These are phyloP conservation scores for Cladophialophora carrionii DNA, from an alignment of 2,329 filamentous ascomycete genomes.

Conservation along the genomic window DNA sequence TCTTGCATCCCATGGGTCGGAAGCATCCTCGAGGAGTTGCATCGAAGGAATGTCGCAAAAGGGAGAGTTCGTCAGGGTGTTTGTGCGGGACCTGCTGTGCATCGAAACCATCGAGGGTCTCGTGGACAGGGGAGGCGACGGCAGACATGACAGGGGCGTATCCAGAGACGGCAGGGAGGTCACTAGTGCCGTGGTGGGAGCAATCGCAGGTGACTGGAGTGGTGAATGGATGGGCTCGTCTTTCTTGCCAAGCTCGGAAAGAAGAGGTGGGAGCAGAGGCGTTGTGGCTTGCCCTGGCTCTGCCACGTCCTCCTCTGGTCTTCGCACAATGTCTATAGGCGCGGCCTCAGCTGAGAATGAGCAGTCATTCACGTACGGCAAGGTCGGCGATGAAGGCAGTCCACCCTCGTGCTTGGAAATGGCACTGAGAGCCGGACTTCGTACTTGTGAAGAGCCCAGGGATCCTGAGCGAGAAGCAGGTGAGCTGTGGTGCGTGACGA, in stretches of 20 bases:
- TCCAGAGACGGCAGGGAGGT: conserved; percentile 53
- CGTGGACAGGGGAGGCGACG: conserved; percentile 75
- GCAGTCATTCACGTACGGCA: conserved; percentile 64
- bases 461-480: conserved; percentile 49
- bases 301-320: conserved; percentile 54
- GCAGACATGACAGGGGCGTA: conserved; percentile 53
- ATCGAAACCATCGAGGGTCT: conserved; percentile 80
- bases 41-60: conserved; percentile 65
- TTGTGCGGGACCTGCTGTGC: conserved; percentile 52
- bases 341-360: conserved; percentile 51
- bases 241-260: conserved; percentile 60
- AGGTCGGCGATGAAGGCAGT: conserved; percentile 64
- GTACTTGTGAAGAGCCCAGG: conserved; percentile 45
- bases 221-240: conserved; percentile 71
- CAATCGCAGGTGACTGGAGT: conserved; percentile 81
- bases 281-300: conserved; percentile 72
- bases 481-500: conserved; percentile 66
- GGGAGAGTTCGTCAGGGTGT: conserved; percentile 55
- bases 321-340: conserved; percentile 59
- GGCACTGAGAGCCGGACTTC: conserved; percentile 44
- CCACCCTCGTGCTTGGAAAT: conserved; percentile 55
- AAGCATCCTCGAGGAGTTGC: conserved; percentile 61
- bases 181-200: conserved; percentile 56
- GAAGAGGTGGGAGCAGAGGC: conserved; percentile 79
- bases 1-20: conserved; percentile 80